Evolutionary conservation across 2,329 filamentous ascomycete species (phyloP).

Genomic region (Fonsecaea erecta): DNA sequence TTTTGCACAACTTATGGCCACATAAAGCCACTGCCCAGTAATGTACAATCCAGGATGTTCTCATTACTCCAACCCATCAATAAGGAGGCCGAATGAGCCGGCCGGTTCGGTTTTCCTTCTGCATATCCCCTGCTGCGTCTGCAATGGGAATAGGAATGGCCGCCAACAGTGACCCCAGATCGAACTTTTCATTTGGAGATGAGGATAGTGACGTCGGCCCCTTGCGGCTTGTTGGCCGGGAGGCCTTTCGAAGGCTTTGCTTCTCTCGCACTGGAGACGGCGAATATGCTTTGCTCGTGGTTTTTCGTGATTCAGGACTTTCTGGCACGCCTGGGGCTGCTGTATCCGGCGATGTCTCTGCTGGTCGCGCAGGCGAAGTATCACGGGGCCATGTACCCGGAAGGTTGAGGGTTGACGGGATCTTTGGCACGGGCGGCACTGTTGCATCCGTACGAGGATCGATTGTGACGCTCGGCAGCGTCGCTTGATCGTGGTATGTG

Average conservation of each 20-base stretch:
- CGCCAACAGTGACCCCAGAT: conserved; percentile 32
- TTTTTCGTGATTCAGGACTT: conserved; percentile 21
- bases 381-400: conserved; percentile 50
- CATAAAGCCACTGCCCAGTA: neutral
- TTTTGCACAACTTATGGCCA: neutral
- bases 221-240: conserved; percentile 30
- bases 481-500: conserved; percentile 29
- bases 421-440: conserved; percentile 54
- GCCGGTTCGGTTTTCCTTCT: conserved; percentile 25
- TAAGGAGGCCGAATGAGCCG: conserved; percentile 35
- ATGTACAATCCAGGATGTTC: neutral
- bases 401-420: conserved; percentile 48
- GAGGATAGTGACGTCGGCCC: conserved; percentile 13
- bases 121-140: conserved; percentile 17
- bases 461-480: conserved; percentile 15
- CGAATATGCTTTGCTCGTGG: conserved; percentile 14
- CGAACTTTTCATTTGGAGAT: conserved; percentile 33
- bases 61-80: conserved; percentile 14
- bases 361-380: conserved; percentile 37
- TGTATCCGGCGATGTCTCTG: conserved; percentile 3
- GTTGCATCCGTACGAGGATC: conserved; percentile 36
- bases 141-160: conserved; percentile 33
- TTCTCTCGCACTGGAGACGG: conserved; percentile 19
- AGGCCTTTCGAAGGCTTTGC: conserved; percentile 20
- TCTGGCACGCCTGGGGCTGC: neutral